Evolutionary conservation across 768 basidiomycete species (phyloP).

Genomic region (Punctularia strigosozonata): DNA sequence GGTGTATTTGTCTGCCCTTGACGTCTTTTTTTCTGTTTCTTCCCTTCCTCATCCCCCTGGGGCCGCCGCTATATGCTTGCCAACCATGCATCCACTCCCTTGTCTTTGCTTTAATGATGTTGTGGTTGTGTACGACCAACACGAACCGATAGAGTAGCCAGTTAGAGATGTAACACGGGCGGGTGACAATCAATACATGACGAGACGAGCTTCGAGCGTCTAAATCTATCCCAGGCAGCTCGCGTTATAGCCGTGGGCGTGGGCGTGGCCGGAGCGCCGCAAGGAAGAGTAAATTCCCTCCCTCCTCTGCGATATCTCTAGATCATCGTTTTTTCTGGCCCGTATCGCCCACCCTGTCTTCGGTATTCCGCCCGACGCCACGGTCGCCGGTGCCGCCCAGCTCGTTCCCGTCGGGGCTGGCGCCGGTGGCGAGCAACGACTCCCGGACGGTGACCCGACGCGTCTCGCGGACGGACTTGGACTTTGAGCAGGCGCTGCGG

Average conservation of each 20-base stretch:
- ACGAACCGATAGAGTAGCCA: no score
- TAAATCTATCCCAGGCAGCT: no score
- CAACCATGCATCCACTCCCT: conserved; percentile 8
- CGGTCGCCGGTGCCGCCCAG: conserved; percentile 32
- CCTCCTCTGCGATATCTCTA: no score
- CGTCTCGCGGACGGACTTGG: conserved; percentile 62
- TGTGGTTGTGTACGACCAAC: no score
- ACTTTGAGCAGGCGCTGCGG: conserved; percentile 70
- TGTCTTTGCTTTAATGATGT: no score
- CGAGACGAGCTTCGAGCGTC: no score
- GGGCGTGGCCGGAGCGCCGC: no score
- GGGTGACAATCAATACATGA: no score
- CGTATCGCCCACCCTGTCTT: conserved; percentile 53
- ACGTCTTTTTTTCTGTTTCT: conserved; percentile 15
- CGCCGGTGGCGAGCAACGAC: conserved; percentile 35
- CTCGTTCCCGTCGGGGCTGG: conserved; percentile 38
- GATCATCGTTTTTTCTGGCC: no score
- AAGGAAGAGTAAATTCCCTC: no score
- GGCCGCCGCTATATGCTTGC: conserved; percentile 10
- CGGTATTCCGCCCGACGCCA: conserved; percentile 41
- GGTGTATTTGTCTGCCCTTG: conserved; percentile 15
- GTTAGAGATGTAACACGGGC: no score
- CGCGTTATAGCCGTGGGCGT: no score
- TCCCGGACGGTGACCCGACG: conserved; percentile 30
- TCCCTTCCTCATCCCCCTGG: conserved; percentile 19